phyloP scores from a whole-genome alignment of 75 land plant species.

The Sequoia sempervirens region DNA sequence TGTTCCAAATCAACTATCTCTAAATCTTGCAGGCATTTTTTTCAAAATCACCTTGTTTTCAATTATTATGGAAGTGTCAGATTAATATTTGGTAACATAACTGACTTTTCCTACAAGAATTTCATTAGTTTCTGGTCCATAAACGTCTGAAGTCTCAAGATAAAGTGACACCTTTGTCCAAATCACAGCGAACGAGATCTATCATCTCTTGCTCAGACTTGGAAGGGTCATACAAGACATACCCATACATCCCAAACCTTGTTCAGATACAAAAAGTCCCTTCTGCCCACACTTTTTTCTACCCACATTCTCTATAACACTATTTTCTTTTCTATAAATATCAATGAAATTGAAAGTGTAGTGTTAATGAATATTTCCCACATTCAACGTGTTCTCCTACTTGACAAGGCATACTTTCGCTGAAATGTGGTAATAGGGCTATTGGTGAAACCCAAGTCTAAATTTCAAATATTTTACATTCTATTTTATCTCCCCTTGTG shows the following conservation, averaged over 20 bases:
- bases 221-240: constrained; percentile 38
- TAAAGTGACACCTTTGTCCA: constrained; percentile 26
- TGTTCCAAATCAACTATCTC: no score
- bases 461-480: no score
- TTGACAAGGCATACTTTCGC: no score
- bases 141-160: constrained; percentile 24
- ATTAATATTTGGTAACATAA: not conserved
- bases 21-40: no score
- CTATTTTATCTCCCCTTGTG: no score
- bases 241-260: constrained; percentile 39
- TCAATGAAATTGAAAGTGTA: not conserved
- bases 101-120: constrained; percentile 23
- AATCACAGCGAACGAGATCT: constrained; percentile 14
- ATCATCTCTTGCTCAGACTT: constrained; percentile 29
- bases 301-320: not conserved
- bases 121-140: constrained; percentile 26
- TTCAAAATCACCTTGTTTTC: no score
- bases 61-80: not conserved
- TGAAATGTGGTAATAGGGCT: no score
- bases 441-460: no score
- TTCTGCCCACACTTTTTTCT: constrained; percentile 26
- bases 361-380: no score
- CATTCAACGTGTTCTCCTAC: no score
- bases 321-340: not conserved
- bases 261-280: constrained; percentile 29